Conservation (phyloP, 2,329 filamentous ascomycete genomes). For the Sarocladium oryzae region DNA sequence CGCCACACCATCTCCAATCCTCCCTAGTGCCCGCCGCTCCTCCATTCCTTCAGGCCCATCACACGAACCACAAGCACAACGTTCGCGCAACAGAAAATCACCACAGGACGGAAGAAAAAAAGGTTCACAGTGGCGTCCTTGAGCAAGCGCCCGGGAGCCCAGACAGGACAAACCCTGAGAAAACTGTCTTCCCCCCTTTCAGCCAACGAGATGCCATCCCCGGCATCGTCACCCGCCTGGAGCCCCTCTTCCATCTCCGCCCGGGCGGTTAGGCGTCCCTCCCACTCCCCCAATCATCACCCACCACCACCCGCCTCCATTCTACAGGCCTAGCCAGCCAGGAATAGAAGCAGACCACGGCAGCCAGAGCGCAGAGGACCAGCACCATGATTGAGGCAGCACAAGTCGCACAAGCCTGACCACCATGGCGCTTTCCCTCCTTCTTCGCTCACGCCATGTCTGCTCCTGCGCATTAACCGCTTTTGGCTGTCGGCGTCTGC, state of each 20-base stretch:
- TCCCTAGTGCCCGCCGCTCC: too few relatives aligned
- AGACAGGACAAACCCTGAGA: background rate
- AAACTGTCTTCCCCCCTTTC: background rate
- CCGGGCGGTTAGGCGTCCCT: background rate
- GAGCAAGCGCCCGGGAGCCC: constrained; percentile 4
- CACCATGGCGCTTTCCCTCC: background rate
- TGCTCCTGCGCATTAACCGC: background rate
- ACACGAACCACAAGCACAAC: too few relatives aligned
- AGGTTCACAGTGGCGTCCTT: background rate
- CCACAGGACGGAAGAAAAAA: too few relatives aligned
- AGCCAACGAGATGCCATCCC: constrained; percentile 6
- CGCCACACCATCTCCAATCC: too few relatives aligned
- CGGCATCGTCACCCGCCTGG: constrained; percentile 2
- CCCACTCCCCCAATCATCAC: background rate
- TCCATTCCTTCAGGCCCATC: too few relatives aligned
- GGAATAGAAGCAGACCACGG: constrained; percentile 7
- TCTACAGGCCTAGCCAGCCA: background rate
- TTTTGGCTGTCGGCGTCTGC: constrained; percentile 3
- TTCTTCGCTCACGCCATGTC: constrained; percentile 1
- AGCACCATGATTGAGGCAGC: background rate
- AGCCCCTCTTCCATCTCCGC: background rate
- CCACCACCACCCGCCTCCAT: too few relatives aligned
- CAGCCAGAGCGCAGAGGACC: background rate
- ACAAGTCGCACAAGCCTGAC: background rate
- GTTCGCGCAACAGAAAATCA: too few relatives aligned